Percentiles rank a stretch among this genome's conserved stretches.
phyloP scores from a whole-genome alignment of 495 filamentous ascomycete genomes.

The Aspergillus leporis region DNA sequence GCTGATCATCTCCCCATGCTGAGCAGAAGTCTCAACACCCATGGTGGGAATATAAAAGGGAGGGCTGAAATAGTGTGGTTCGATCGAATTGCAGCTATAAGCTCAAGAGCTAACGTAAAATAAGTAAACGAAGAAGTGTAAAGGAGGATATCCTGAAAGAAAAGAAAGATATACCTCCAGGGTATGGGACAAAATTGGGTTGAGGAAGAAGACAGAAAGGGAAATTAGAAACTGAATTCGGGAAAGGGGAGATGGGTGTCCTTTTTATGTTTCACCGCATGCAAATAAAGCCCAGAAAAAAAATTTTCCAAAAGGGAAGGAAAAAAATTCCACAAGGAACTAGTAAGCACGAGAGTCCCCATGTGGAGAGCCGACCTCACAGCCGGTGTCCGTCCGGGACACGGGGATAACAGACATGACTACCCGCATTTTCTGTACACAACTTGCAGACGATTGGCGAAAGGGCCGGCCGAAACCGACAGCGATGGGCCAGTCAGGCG shows the following conservation, averaged over 20 bases:
- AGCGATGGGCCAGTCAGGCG: constrained; percentile 10
- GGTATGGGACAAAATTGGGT: constrained; percentile 3
- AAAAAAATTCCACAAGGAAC: constrained; percentile 9
- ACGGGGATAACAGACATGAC: constrained; percentile 1
- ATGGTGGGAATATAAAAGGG: constrained; percentile 22
- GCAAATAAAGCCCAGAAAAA: not conserved
- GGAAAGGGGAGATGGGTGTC: not conserved
- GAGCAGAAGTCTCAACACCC: constrained; percentile 35
- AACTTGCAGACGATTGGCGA: not conserved
- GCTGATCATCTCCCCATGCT: constrained; percentile 42
- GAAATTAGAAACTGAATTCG: not conserved
- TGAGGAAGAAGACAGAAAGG: not conserved
- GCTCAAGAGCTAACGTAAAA: not conserved
- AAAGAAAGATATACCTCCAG: constrained; percentile 12
- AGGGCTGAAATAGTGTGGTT: not conserved
- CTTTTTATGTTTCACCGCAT: constrained; percentile 13
- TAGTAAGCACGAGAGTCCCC: constrained; percentile 4
- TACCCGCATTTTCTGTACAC: constrained; percentile 2
- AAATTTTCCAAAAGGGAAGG: constrained; percentile 2
- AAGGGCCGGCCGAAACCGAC: constrained; percentile 19
- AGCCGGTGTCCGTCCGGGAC: constrained; percentile 9
- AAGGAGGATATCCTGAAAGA: constrained; percentile 7
- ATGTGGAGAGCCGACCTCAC: constrained; percentile 11
- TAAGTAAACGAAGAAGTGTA: not conserved
- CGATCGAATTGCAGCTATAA: not conserved